Percentiles rank a stretch among this genome's conserved stretches.
These are phyloP conservation scores for Larix kaempferi DNA, from an alignment of 75 land plant genomes.

Conservation along the genomic window DNA sequence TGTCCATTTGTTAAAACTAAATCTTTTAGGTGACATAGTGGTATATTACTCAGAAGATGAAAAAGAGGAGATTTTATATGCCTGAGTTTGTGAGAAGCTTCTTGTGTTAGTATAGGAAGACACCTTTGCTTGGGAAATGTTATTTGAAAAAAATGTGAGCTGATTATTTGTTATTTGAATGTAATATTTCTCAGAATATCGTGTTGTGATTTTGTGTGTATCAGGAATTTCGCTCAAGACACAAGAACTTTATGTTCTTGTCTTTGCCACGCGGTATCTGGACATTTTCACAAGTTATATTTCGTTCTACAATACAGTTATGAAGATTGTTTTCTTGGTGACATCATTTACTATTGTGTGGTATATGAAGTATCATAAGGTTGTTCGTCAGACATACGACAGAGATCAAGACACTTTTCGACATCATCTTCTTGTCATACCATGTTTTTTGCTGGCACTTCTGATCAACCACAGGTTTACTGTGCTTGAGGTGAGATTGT, in stretches of 20 bases:
- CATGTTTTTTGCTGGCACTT: slow-evolving; percentile 69
- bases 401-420: slow-evolving; percentile 86
- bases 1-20: too few relatives aligned
- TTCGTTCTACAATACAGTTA: slow-evolving; percentile 73
- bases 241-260: slow-evolving; percentile 78
- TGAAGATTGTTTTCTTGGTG: slow-evolving; percentile 79
- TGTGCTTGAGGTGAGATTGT: slow-evolving; percentile 51
- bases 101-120: too few relatives aligned
- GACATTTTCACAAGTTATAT: slow-evolving; percentile 63
- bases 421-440: slow-evolving; percentile 59
- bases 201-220: slow-evolving; percentile 30
- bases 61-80: too few relatives aligned
- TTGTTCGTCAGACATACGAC: slow-evolving; percentile 80
- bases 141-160: too few relatives aligned
- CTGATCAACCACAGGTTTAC: slow-evolving; percentile 75
- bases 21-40: too few relatives aligned
- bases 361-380: slow-evolving; percentile 82
- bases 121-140: too few relatives aligned
- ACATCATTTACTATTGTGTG: slow-evolving; percentile 77
- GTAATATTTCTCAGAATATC: slow-evolving; percentile 8
- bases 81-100: too few relatives aligned
- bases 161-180: too few relatives aligned
- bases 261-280: slow-evolving; percentile 64
- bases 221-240: slow-evolving; percentile 85
- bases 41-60: too few relatives aligned